Evolutionary conservation across 2,329 filamentous ascomycete genomes (phyloP).

Genomic region (Pyricularia sp.): DNA sequence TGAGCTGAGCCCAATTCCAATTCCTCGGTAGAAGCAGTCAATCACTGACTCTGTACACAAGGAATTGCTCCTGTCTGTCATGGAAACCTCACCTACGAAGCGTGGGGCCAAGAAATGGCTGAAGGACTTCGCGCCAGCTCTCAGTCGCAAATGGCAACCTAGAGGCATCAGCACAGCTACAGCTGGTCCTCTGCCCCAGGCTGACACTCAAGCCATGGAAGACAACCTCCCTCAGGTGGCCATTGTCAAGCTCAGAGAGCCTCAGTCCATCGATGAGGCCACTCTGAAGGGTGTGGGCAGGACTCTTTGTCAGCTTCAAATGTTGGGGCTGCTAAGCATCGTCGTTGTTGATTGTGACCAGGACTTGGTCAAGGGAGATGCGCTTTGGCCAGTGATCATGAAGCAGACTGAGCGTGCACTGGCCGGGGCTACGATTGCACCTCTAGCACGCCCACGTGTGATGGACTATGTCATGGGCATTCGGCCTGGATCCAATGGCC

Average conservation of each 20-base stretch:
- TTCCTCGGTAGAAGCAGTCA: neutral
- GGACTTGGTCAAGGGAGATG: slow-evolving; percentile 9
- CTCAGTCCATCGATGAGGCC: slow-evolving; percentile 59
- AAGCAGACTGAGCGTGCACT: slow-evolving; percentile 5
- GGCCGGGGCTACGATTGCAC: neutral
- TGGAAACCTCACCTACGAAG: slow-evolving; percentile 84
- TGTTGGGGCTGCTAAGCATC: slow-evolving; percentile 72
- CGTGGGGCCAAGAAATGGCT: slow-evolving; percentile 89
- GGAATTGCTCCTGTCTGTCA: slow-evolving; percentile 79
- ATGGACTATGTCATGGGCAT: slow-evolving; percentile 48
- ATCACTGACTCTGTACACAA: slow-evolving; percentile 20
- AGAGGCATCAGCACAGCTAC: slow-evolving; percentile 14
- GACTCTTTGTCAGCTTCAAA: slow-evolving; percentile 74
- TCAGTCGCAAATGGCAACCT: slow-evolving; percentile 20
- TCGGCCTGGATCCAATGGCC: slow-evolving; percentile 12
- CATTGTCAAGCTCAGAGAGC: slow-evolving; percentile 71
- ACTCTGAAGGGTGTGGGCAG: slow-evolving; percentile 68
- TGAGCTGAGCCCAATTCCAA: neutral
- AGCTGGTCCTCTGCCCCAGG: slow-evolving; percentile 10
- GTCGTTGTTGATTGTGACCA: slow-evolving; percentile 68
- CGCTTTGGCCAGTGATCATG: slow-evolving; percentile 1
- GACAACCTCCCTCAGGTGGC: slow-evolving; percentile 56
- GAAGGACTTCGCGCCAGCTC: slow-evolving; percentile 60
- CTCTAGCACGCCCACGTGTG: slow-evolving; percentile 47
- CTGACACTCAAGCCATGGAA: neutral